Evolutionary conservation across 495 filamentous ascomycete species (phyloP), one percentile per base, ranked within the genome.

Genomic region (Corynascus novoguineensis): DNA sequence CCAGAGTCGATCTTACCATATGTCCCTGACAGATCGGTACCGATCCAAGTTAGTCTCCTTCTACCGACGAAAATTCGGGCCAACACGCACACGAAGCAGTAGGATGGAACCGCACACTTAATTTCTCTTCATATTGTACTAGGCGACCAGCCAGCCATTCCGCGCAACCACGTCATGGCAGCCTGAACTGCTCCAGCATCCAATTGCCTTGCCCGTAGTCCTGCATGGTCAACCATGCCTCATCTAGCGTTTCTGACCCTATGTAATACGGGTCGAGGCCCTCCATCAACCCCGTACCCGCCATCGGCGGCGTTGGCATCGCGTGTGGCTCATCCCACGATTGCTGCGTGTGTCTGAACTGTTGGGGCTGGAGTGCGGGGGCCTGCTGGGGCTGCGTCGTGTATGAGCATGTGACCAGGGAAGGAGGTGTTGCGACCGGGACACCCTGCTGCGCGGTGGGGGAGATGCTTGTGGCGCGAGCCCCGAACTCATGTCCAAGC

Each of bases 181-280:
- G n/a, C 37, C n/a, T 1, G 5, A 41, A 21, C 4, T 46, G 32
- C 7, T 42, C 19, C 55, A 57, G 14, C 19, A 57, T 49, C 57
- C 57, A 59, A 38, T 54, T 21, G 10, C 34, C 34, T 3, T 54
- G 46, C 9, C 57, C 57, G 12, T 21, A 53, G 40, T 59, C 50
- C 50, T 59, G 57, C 17, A 25, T 54, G 4, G 27, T 35, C 50
- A 53, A 14, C 57, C 57, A 59, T 27, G 57, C 50, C 5, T 54
- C 42, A n/a, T 50, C 50, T 8, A 59, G 25, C 5, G 32, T 32
- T 6, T 59, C 49, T 9, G 44, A 50, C 17, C 10, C 21, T 5
- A 54, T n/a, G n/a, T n/a, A 21, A 9, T 45, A 58, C 17, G 19
- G 48, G 6, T 53, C 42, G 3, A 59, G 15, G 0, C 41, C 50